phyloP scores from a whole-genome alignment of 164 flowering plant genomes.

The Aristolochia californica region DNA sequence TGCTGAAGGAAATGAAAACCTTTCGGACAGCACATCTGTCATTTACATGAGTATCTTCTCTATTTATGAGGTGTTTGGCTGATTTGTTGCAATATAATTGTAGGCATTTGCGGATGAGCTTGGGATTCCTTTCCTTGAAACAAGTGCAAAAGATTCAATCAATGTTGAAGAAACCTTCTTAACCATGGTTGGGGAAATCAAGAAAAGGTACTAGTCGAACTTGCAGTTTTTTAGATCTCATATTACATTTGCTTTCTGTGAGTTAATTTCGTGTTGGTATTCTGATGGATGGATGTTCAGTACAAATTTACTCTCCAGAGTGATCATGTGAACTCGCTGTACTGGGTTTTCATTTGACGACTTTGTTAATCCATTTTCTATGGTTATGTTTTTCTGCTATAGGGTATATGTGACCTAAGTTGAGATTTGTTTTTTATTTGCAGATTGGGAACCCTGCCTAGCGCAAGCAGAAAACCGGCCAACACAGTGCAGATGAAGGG shows the following conservation, averaged over 20 bases:
- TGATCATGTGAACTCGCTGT: too few species aligned
- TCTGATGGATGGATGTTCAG: too few species aligned
- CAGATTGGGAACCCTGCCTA: constrained; percentile 67
- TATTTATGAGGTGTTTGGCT: not conserved
- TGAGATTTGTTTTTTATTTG: too few species aligned
- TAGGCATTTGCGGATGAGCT: constrained; percentile 78
- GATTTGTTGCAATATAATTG: constrained; percentile 2
- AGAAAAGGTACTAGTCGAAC: constrained; percentile 37
- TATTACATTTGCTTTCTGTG: too few species aligned
- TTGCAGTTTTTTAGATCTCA: too few species aligned
- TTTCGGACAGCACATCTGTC: not conserved
- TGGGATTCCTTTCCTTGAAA: constrained; percentile 77
- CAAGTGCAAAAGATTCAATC: constrained; percentile 69
- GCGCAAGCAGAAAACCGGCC: constrained; percentile 22
- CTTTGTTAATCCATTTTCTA: too few species aligned
- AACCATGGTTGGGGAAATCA: constrained; percentile 65
- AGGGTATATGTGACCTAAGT: too few species aligned
- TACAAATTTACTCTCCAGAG: too few species aligned
- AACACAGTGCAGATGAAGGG: constrained; percentile 70
- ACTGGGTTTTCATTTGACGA: too few species aligned
- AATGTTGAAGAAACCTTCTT: constrained; percentile 76
- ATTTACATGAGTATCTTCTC: not conserved
- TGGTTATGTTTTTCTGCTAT: too few species aligned
- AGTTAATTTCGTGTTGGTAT: too few species aligned
- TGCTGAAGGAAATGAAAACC: not conserved